phyloP scores from a whole-genome alignment of 805 yeast species.

The Clavispora santaluciae region DNA sequence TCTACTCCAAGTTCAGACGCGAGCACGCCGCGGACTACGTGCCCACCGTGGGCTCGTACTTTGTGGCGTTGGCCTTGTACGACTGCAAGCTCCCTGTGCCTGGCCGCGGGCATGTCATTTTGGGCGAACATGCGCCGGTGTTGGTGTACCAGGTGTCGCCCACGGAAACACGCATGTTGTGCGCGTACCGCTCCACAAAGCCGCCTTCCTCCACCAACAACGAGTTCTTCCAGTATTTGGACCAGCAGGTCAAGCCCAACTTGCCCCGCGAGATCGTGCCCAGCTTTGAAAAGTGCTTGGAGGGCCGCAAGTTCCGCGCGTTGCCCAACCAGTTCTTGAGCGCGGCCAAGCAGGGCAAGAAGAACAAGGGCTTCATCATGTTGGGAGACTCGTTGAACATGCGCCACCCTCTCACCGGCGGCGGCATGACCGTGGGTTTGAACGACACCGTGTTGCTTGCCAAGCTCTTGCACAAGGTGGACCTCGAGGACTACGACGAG shows the following conservation, averaged over 20 bases:
- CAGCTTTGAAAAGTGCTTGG: constrained; percentile 62
- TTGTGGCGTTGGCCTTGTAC: constrained; percentile 74
- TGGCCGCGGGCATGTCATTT: constrained; percentile 82
- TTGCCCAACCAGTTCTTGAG: constrained; percentile 94
- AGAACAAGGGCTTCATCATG: constrained; percentile 67
- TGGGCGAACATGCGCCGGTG: constrained; percentile 84
- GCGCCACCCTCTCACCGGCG: constrained; percentile 98
- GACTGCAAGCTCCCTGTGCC: constrained; percentile 73
- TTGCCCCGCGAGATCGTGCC: constrained; percentile 65
- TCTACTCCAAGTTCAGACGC: constrained; percentile 86
- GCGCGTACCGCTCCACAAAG: constrained; percentile 73
- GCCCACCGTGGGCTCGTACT: constrained; percentile 75
- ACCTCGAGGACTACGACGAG: constrained; percentile 51
- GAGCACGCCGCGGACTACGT: constrained; percentile 55
- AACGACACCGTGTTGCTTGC: constrained; percentile 75
- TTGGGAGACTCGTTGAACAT: constrained; percentile 93
- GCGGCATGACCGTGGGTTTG: constrained; percentile 98
- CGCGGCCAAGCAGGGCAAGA: constrained; percentile 56
- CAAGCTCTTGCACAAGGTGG: constrained; percentile 51
- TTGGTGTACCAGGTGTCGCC: constrained; percentile 83
- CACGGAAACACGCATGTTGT: constrained; percentile 78
- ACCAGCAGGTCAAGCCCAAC: constrained; percentile 54
- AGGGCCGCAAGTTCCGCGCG: constrained; percentile 53
- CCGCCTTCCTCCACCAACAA: constrained; percentile 63
- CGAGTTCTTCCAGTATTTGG: constrained; percentile 58